These are phyloP conservation scores for Eremothecium coryli DNA, from an alignment of 1,139 yeast genomes.

Conservation along the genomic window DNA sequence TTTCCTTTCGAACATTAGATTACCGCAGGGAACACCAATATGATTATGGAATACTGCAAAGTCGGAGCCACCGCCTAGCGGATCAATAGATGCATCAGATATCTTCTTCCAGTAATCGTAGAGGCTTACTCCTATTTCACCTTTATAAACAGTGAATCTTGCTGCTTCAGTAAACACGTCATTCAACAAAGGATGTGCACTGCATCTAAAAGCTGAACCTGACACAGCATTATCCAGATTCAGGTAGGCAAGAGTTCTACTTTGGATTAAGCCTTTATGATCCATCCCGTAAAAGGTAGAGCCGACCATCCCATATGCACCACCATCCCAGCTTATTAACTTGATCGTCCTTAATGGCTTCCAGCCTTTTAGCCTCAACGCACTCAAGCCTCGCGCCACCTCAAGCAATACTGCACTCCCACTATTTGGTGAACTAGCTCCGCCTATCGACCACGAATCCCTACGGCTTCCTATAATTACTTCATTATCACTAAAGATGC, in stretches of 20 bases:
- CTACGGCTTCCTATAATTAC: slow-evolving; percentile 42
- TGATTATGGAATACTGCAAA: slow-evolving; percentile 40
- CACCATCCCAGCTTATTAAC: slow-evolving; percentile 45
- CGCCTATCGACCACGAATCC: slow-evolving; percentile 37
- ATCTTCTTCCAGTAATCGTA: slow-evolving; percentile 31
- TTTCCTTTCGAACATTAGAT: slow-evolving; percentile 34
- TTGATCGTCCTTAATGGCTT: slow-evolving; percentile 46
- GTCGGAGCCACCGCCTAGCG: slow-evolving; percentile 30
- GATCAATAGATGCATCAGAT: slow-evolving; percentile 25
- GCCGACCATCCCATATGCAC: slow-evolving; percentile 39
- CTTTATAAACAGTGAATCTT: slow-evolving; percentile 30
- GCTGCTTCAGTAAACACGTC: slow-evolving; percentile 32
- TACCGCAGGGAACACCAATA: slow-evolving; percentile 42
- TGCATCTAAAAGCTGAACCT: slow-evolving; percentile 35
- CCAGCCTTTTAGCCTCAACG: slow-evolving; percentile 39
- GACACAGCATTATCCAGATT: slow-evolving; percentile 39
- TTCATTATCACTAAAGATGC: slow-evolving; percentile 39
- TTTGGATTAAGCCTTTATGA: slow-evolving; percentile 27
- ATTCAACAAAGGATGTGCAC: slow-evolving; percentile 37
- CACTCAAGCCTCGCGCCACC: slow-evolving; percentile 37
- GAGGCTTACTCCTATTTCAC: slow-evolving; percentile 27
- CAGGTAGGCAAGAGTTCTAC: slow-evolving; percentile 36
- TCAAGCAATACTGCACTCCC: slow-evolving; percentile 39
- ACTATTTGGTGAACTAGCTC: slow-evolving; percentile 38
- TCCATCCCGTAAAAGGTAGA: slow-evolving; percentile 43